Evolutionary conservation across 306 rosid species (phyloP).

Genomic region (Castanea crenata): DNA sequence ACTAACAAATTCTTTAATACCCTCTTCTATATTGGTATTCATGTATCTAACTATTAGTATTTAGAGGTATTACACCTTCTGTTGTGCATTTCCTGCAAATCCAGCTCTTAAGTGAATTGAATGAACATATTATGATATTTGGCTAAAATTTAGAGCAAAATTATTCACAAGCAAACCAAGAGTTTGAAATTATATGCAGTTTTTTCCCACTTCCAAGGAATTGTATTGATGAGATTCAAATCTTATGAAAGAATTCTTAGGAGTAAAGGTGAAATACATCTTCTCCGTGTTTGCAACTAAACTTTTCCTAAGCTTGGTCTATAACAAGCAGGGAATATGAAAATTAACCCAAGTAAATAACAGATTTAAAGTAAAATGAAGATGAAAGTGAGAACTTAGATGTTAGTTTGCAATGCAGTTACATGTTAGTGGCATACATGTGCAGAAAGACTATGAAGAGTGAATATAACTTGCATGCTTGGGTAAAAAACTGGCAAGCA

Average conservation of each 20-base stretch:
- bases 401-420: not conserved
- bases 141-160: not conserved
- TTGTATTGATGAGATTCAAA: no score
- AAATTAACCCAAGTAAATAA: not conserved
- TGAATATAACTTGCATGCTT: not conserved
- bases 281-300: not conserved
- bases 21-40: not conserved
- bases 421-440: not conserved
- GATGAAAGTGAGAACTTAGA: not conserved
- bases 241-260: no score
- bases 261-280: not conserved
- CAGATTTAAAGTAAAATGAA: not conserved
- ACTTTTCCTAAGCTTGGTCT: not conserved
- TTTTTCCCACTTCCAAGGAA: not conserved
- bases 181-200: not conserved
- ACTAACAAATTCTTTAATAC: not conserved
- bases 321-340: not conserved
- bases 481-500: constrained; percentile 9
- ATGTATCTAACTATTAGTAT: not conserved
- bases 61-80: not conserved
- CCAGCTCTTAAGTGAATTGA: not conserved
- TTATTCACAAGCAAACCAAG: not conserved
- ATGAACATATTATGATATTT: not conserved
- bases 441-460: not conserved
- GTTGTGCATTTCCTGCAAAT: not conserved